Percentiles rank a stretch among this genome's conserved stretches.
Evolutionary conservation across 2,329 filamentous ascomycete species (phyloP).

Genomic region (Rutstroemia sydowiana): DNA sequence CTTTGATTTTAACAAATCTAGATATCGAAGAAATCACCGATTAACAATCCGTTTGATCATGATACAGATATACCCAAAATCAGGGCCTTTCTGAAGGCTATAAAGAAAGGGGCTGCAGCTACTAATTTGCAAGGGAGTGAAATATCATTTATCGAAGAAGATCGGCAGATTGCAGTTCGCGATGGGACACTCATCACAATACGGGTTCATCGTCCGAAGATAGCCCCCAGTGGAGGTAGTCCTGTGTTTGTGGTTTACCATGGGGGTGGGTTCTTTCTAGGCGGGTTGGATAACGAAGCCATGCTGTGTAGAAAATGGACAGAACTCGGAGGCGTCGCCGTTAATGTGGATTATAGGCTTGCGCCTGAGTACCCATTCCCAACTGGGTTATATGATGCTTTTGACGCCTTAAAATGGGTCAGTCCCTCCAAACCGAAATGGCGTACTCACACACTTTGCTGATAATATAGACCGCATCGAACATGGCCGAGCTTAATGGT

Average conservation of each 20-base stretch:
- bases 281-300: constrained; percentile 30
- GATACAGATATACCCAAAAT: background rate
- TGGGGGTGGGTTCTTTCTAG: constrained; percentile 32
- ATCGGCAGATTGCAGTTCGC: constrained; percentile 19
- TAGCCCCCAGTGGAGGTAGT: constrained; percentile 15
- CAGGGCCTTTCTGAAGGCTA: background rate
- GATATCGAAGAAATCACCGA: background rate
- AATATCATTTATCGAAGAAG: constrained; percentile 17
- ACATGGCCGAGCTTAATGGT: too few species aligned
- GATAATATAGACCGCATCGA: too few species aligned
- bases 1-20: background rate
- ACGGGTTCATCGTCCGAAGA: constrained; percentile 19
- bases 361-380: constrained; percentile 42
- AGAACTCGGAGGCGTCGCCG: constrained; percentile 33
- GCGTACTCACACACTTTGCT: too few species aligned
- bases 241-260: constrained; percentile 32
- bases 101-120: background rate
- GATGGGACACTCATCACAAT: constrained; percentile 20
- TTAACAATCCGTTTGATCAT: background rate
- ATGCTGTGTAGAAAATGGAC: constrained; percentile 29
- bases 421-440: too few species aligned
- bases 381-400: constrained; percentile 36
- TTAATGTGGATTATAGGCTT: constrained; percentile 38
- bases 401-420: constrained; percentile 40
- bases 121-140: background rate